Conservation (phyloP, 2,329 filamentous ascomycete species). For the Drechslera avenae region DNA sequence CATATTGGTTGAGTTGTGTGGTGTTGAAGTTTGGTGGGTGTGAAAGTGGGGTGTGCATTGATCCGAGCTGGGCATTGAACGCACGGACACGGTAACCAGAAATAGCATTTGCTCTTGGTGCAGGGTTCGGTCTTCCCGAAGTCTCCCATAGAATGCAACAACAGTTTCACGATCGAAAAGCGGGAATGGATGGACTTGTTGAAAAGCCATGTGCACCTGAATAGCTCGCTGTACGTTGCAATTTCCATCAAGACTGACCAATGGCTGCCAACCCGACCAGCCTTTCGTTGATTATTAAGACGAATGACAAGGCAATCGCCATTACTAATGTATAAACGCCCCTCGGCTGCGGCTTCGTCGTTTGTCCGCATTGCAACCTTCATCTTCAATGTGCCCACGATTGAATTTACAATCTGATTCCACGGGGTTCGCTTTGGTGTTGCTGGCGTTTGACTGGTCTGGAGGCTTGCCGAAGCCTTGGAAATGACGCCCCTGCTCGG, state of each 20-base stretch:
- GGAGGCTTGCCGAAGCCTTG: conserved; percentile 13
- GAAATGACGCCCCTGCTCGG: conserved; percentile 2
- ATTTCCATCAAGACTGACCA: background rate
- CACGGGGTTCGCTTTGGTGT: conserved; percentile 7
- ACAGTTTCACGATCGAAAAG: too few species aligned
- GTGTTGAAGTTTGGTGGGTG: too few species aligned
- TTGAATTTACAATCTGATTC: background rate
- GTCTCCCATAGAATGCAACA: too few species aligned
- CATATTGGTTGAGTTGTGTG: too few species aligned
- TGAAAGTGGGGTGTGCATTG: too few species aligned
- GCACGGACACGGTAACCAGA: too few species aligned
- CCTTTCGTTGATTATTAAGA: conserved; percentile 17
- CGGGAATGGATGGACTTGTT: too few species aligned
- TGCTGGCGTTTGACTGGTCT: background rate
- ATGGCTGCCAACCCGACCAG: background rate
- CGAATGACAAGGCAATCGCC: background rate
- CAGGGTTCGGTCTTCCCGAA: too few species aligned
- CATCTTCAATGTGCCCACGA: conserved; percentile 8
- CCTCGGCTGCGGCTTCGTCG: conserved; percentile 10
- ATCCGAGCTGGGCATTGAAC: too few species aligned
- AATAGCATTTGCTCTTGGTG: too few species aligned
- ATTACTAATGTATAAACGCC: conserved; percentile 19
- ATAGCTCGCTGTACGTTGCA: background rate
- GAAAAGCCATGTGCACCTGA: too few species aligned
- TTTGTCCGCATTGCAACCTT: conserved; percentile 4